Evolutionary conservation across 1,139 yeast species (phyloP), one percentile per base, ranked within the genome.

Genomic region (Taphrina flavorubra): DNA sequence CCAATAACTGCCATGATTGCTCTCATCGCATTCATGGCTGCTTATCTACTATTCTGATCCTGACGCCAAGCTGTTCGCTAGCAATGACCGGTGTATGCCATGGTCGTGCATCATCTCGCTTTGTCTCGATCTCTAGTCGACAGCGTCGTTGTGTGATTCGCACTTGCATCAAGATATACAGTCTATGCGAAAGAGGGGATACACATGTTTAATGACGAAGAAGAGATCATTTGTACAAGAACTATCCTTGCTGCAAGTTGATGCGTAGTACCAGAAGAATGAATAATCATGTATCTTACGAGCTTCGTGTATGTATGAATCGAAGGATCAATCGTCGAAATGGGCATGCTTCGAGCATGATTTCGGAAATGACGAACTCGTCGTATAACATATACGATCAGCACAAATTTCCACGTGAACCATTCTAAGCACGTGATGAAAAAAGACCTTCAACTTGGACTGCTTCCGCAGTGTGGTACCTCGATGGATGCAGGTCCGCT

Each of bases 1-100:
- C 84, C 84, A 40, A 77, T 82, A 71, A 86, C 87, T 46, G 79
- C 82, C 58, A 75, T 84, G 64, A 80, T 86, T 75, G 83, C 85
- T 73, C 74, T 86, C 64, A 74, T 85, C 71, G 85, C 89, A 67
- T 86, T 86, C 79, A 79, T 86, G 72, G 77, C 85, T 71, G 88
- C 89, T 67, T 85, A 87, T 87, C 80, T 83, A 75, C 80, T 85
- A 70, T 84, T 85, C 75, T 85, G 80, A 77, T 20, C 36, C 20
- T n/a, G 47, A 13, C 2, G 14, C 14, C 14, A 39, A 14, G 11
- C 14, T 39, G 14, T 39, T 7, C 6, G 42, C 42, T 11, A 11
- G 14, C 14, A 11, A 39, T 39, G 3, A 39, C 14, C 14, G 42
- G 14, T 39, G 14, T 25, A 39, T 39, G 42, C 42, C 42, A 3